Evolutionary conservation across 176 grass and related monocot species (phyloP).

Genomic region (Typha latifolia): DNA sequence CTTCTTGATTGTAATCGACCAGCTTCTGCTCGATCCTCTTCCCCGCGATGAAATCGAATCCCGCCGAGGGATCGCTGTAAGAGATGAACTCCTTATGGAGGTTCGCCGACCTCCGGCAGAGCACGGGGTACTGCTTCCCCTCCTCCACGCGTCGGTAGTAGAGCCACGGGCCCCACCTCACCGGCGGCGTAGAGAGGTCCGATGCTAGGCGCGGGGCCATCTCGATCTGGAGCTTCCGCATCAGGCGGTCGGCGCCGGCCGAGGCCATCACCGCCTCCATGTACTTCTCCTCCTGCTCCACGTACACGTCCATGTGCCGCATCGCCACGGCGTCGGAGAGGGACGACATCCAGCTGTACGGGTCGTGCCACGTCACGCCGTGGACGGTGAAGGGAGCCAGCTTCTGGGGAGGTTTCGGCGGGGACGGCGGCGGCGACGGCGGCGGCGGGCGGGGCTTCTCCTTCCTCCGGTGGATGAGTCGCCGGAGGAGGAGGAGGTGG

Average conservation of each 20-base stretch:
- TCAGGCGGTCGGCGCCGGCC: constrained; percentile 51
- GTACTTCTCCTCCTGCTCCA: constrained; percentile 96
- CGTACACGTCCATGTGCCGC: constrained; percentile 94
- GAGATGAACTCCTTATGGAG: constrained; percentile 73
- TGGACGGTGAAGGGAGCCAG: constrained; percentile 26
- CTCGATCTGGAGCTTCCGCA: constrained; percentile 87
- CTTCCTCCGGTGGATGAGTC: constrained; percentile 10
- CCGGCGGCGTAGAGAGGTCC: constrained; percentile 54
- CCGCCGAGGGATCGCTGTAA: constrained; percentile 68
- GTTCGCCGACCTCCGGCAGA: constrained; percentile 57
- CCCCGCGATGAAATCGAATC: constrained; percentile 80
- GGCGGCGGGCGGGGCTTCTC: constrained; percentile 15
- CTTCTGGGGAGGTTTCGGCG: constrained; percentile 30
- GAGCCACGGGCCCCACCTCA: constrained; percentile 72
- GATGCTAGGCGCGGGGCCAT: constrained; percentile 76
- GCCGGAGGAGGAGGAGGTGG: constrained; percentile 1
- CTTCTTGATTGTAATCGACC: constrained; percentile 87
- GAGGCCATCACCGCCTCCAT: constrained; percentile 63
- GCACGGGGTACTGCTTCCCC: constrained; percentile 80
- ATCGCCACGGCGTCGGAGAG: constrained; percentile 73
- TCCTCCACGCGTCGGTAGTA: constrained; percentile 82
- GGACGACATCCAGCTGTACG: constrained; percentile 66
- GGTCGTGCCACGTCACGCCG: constrained; percentile 47
- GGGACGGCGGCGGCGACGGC: constrained; percentile 12
- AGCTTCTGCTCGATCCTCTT: constrained; percentile 87